These are phyloP conservation scores for Colletotrichum somersetense DNA, from an alignment of 2,329 filamentous ascomycete genomes.

Conservation along the genomic window DNA sequence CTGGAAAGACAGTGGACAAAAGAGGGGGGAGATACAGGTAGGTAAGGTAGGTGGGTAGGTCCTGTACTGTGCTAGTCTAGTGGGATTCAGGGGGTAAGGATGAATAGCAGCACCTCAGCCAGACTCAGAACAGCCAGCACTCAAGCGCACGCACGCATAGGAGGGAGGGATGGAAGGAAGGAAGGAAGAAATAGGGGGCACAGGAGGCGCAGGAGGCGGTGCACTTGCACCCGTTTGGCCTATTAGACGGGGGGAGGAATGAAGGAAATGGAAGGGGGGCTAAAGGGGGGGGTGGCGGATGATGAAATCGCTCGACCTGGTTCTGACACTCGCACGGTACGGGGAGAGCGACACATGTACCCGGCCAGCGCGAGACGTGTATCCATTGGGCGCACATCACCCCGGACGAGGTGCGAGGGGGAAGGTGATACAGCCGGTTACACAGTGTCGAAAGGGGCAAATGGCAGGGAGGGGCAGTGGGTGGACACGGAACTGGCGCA, in stretches of 20 bases:
- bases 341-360: constrained; percentile 35
- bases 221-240: background rate
- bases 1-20: background rate
- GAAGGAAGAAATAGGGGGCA: constrained; percentile 8
- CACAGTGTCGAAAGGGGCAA: constrained; percentile 9
- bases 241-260: background rate
- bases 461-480: constrained; percentile 6
- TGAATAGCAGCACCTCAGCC: background rate
- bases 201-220: constrained; percentile 11
- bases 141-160: no score
- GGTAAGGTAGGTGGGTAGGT: no score
- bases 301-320: constrained; percentile 43
- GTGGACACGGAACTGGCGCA: constrained; percentile 22
- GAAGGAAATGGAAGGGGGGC: background rate
- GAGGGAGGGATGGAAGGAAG: background rate
- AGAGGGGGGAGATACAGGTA: background rate
- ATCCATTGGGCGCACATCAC: background rate
- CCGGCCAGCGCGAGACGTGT: background rate
- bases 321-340: constrained; percentile 37
- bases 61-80: background rate
- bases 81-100: constrained; percentile 4
- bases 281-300: constrained; percentile 4
- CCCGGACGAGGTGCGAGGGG: background rate
- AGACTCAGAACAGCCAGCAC: background rate
- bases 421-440: background rate